Percentiles rank a stretch among this genome's conserved stretches.
Evolutionary conservation across 805 yeast species (phyloP).

Genomic region (Candida chauliodis): DNA sequence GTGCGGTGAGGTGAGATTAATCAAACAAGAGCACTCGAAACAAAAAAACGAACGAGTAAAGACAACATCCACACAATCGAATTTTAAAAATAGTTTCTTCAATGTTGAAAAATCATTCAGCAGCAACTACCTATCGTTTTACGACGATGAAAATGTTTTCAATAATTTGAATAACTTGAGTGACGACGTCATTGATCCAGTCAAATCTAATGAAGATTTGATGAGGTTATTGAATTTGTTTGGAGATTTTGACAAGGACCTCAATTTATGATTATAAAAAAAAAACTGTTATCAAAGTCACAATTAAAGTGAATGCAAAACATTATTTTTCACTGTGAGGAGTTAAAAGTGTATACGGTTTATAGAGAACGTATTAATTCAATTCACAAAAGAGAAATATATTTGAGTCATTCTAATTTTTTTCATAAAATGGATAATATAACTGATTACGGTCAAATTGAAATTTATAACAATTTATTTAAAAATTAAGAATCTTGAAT

Average conservation of each 20-base stretch:
- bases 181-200: constrained; percentile 11
- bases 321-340: no score
- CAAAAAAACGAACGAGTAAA: constrained; percentile 5
- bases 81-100: not conserved
- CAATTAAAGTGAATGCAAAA: not conserved
- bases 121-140: constrained; percentile 4
- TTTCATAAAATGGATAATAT: no score
- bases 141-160: constrained; percentile 8
- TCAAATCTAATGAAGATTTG: constrained; percentile 28
- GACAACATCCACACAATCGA: constrained; percentile 6
- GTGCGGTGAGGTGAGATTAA: constrained; percentile 36
- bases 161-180: constrained; percentile 9
- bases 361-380: no score
- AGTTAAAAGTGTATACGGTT: no score
- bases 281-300: not conserved
- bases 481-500: no score
- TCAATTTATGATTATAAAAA: not conserved
- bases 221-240: constrained; percentile 32
- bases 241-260: constrained; percentile 26
- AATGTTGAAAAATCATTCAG: not conserved
- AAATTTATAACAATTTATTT: no score
- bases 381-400: no score
- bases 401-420: no score
- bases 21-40: constrained; percentile 26
- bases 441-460: no score